Conservation (phyloP, 768 basidiomycete genomes). For the Psilocybe azurescens region DNA sequence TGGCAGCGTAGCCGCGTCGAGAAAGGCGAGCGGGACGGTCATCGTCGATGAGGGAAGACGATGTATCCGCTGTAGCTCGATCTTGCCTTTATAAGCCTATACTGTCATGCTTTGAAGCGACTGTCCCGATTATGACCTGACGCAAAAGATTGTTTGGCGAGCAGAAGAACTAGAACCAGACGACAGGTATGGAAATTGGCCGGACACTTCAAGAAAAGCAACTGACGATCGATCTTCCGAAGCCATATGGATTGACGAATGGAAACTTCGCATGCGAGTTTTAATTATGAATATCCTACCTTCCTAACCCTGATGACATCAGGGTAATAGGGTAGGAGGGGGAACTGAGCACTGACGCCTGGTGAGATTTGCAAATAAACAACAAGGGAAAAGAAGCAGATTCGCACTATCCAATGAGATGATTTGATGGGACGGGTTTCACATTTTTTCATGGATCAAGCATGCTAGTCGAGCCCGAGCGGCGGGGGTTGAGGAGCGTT, state of each 20-base stretch:
- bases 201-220: background rate
- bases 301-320: background rate
- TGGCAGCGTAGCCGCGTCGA: slow-evolving; percentile 25
- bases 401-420: background rate
- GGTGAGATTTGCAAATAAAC: background rate
- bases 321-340: background rate
- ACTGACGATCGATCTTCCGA: slow-evolving; percentile 3
- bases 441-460: background rate
- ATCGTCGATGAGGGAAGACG: slow-evolving; percentile 22
- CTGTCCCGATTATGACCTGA: background rate
- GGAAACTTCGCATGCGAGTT: background rate
- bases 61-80: background rate
- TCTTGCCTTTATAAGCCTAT: slow-evolving; percentile 1
- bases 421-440: background rate
- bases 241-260: background rate
- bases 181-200: slow-evolving; percentile 6
- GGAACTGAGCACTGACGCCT: background rate
- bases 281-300: slow-evolving; percentile 1
- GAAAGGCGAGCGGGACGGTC: slow-evolving; percentile 34
- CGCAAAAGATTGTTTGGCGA: slow-evolving; percentile 1
- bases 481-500: background rate
- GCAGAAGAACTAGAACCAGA: slow-evolving; percentile 5
- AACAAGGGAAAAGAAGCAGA: background rate
- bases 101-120: background rate
- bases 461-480: background rate